These are phyloP conservation scores for Oenanthe javanica DNA, from an alignment of 140 eudicot genomes.

Conservation along the genomic window DNA sequence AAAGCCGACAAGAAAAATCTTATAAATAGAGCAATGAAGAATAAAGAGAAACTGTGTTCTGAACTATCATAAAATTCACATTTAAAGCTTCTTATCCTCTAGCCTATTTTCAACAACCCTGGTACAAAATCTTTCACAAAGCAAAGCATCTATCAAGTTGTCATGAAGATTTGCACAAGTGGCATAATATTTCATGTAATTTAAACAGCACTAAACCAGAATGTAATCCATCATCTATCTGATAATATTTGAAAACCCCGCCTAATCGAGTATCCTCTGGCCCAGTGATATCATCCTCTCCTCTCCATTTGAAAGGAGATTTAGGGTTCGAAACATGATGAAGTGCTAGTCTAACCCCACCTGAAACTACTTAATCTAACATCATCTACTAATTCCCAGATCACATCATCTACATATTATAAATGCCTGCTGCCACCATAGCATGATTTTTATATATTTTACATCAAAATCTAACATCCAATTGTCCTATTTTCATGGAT, in stretches of 20 bases:
- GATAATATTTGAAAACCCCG: neutral
- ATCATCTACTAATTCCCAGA: neutral
- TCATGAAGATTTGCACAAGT: neutral
- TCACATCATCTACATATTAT: neutral
- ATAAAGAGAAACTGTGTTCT: neutral
- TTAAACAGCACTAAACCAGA: neutral
- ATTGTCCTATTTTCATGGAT: conserved; percentile 1
- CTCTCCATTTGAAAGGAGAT: neutral
- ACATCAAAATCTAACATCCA: neutral
- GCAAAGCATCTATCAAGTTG: neutral
- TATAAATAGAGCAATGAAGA: neutral
- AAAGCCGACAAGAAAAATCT: neutral
- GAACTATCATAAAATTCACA: neutral
- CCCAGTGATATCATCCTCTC: neutral
- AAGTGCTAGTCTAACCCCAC: neutral
- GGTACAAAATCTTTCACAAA: neutral
- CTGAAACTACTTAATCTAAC: neutral
- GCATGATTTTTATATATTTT: neutral
- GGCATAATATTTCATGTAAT: neutral
- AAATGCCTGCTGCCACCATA: neutral
- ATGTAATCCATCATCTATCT: neutral
- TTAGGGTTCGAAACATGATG: neutral
- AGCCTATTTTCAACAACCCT: neutral
- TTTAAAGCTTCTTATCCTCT: neutral
- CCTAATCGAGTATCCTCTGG: neutral